Base-by-base conservation (phyloP, 805 yeast species). In the Yarrowia sp. region DNA sequence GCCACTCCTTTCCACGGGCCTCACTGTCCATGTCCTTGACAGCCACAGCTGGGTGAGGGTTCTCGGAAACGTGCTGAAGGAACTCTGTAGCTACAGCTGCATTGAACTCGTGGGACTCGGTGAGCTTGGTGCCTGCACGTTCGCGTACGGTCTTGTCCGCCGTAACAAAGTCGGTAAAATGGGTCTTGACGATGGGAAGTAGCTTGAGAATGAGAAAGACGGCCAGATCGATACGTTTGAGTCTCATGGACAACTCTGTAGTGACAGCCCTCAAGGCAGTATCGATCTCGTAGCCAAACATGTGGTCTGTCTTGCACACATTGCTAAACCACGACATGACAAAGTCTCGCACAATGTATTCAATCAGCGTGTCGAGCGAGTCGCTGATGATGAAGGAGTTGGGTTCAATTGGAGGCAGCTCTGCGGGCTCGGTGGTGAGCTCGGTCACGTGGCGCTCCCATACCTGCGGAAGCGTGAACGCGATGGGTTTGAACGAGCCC, bases 141-240 rank as follows among this genome's bases (percentile, higher is more conserved):
- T 72, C 71, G 6, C 72, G 67, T 17, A 73, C 71, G 17, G 69
- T 64, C 24, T 77, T 76, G 58, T 75, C 80, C 0, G 86, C 82
- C 0, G 68, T 68, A 2, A 81, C 75, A 70, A 81, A 89, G 8
- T 77, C 76, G 8, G 78, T 75, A 66, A 87, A 81, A 72, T 92
- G 96, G 12, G 80, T 82, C 1, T 89, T 86, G 1, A 90, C 7
- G 1, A 87, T 69, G 0, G 97, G 97, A 7, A 89, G 64, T 0
- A 89, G 36, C 49, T 80, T 80, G 32, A 84, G 75, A 0, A 90
- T 85, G 2, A 88, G 66, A 32, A 90, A 71, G 44, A 80, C 80
- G 0, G 91, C 79, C 21, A 83, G 74, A 70, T 90, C 90, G 0
- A 85, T 65, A 0, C 71, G 69, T 0, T 67, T 70, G 0, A 86